These are phyloP conservation scores for Uronychia binucleata DNA, from an alignment of 73 alveolate species.

Conservation along the genomic window DNA sequence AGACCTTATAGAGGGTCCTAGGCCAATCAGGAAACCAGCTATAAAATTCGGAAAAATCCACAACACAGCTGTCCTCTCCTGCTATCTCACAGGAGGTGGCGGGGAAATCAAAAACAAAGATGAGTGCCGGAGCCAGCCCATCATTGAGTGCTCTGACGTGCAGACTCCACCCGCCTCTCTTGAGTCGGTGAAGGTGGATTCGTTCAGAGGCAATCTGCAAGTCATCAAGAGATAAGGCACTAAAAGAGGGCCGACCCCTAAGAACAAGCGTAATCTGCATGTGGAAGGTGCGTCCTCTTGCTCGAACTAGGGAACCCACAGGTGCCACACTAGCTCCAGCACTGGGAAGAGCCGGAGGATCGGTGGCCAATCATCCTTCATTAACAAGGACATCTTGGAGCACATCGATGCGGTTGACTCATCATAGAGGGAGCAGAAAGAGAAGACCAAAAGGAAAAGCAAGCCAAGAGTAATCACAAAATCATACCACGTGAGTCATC, in stretches of 20 bases:
- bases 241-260: not conserved
- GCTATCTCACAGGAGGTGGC: not conserved
- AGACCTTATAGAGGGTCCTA: not conserved
- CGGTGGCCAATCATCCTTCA: no score
- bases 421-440: no score
- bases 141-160: not conserved
- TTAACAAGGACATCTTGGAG: no score
- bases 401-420: no score
- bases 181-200: not conserved
- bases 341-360: no score
- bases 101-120: not conserved
- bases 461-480: no score
- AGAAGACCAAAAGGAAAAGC: no score
- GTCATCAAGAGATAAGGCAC: not conserved
- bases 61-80: not conserved
- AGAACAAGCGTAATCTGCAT: not conserved
- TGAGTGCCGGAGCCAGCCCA: not conserved
- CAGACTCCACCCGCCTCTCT: not conserved
- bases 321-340: not conserved
- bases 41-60: no score
- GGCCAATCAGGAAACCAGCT: no score
- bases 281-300: not conserved
- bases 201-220: not conserved
- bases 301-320: not conserved
- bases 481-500: no score